phyloP scores from a whole-genome alignment of 805 yeast species.

The Tetrapisispora iriomotensis region DNA sequence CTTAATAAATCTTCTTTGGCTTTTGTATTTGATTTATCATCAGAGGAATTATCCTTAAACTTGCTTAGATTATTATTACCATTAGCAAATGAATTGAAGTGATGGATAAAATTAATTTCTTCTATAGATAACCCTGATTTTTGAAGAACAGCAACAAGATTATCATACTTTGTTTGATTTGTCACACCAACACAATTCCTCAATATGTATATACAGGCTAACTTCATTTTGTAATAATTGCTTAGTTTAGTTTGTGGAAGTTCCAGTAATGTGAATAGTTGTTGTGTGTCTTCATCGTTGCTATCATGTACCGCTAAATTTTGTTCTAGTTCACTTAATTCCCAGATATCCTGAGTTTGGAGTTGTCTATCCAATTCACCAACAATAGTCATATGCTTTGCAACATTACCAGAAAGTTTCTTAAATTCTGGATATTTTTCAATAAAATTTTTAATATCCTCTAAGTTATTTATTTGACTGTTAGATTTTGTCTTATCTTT shows the following conservation, averaged over 20 bases:
- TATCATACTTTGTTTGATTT: slow-evolving; percentile 42
- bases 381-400: slow-evolving; percentile 86
- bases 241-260: slow-evolving; percentile 32
- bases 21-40: slow-evolving; percentile 2
- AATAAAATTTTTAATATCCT: slow-evolving; percentile 83
- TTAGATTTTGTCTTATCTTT: slow-evolving; percentile 70
- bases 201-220: slow-evolving; percentile 64
- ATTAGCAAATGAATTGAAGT: slow-evolving; percentile 30
- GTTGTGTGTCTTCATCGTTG: slow-evolving; percentile 46
- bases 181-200: slow-evolving; percentile 46
- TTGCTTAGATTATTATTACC: not conserved
- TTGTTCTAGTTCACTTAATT: slow-evolving; percentile 85
- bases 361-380: slow-evolving; percentile 76
- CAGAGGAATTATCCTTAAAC: not conserved
- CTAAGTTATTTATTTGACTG: slow-evolving; percentile 57
- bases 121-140: slow-evolving; percentile 29
- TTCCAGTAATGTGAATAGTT: slow-evolving; percentile 45
- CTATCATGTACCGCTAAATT: slow-evolving; percentile 58
- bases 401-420: slow-evolving; percentile 74
- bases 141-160: slow-evolving; percentile 34
- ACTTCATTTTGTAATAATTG: slow-evolving; percentile 53
- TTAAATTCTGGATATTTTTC: slow-evolving; percentile 92
- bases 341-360: slow-evolving; percentile 58
- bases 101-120: slow-evolving; percentile 36
- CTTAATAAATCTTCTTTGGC: slow-evolving; percentile 25